Percentiles rank a stretch among this genome's conserved stretches.
phyloP scores from a whole-genome alignment of 306 rosid species.

The Acacia melanoxylon region DNA sequence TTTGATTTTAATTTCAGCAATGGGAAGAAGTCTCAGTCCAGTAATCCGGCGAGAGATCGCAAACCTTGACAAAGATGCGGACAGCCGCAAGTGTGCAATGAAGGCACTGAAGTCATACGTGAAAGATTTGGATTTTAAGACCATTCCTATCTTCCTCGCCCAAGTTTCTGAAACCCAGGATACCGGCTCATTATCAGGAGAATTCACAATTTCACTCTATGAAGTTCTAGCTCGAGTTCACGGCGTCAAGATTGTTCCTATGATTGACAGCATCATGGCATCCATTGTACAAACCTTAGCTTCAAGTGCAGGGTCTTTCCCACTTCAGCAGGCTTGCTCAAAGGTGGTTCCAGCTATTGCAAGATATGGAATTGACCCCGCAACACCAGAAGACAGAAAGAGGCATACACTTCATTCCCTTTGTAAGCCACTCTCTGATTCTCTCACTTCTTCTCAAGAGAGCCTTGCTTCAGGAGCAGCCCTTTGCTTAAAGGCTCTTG shows the following conservation, averaged over 20 bases:
- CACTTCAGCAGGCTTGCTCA: slow-evolving; percentile 90
- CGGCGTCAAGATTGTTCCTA: slow-evolving; percentile 71
- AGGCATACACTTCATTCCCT: slow-evolving; percentile 58
- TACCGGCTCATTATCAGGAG: slow-evolving; percentile 62
- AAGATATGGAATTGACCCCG: slow-evolving; percentile 70
- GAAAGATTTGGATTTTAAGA: slow-evolving; percentile 73
- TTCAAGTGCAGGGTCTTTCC: slow-evolving; percentile 86
- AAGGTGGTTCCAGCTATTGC: slow-evolving; percentile 87
- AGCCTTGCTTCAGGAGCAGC: slow-evolving; percentile 77
- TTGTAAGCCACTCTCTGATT: slow-evolving; percentile 62
- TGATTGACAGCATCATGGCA: slow-evolving; percentile 67
- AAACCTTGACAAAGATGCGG: slow-evolving; percentile 81
- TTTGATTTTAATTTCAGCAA: slow-evolving; percentile 33
- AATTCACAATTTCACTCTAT: slow-evolving; percentile 74
- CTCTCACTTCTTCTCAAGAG: slow-evolving; percentile 70
- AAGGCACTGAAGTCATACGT: slow-evolving; percentile 65
- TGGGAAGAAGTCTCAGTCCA: slow-evolving; percentile 68
- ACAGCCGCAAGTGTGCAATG: slow-evolving; percentile 82
- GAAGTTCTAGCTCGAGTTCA: slow-evolving; percentile 82
- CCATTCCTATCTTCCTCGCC: slow-evolving; percentile 71
- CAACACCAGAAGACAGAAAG: slow-evolving; percentile 69
- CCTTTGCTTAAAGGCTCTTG: slow-evolving; percentile 76
- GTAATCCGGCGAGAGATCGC: slow-evolving; percentile 57
- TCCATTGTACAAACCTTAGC: slow-evolving; percentile 68
- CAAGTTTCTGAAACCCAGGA: slow-evolving; percentile 80